Evolutionary conservation across 208 protist genomes (phyloP).

Genomic region (Trypanosomatidae sp.): DNA sequence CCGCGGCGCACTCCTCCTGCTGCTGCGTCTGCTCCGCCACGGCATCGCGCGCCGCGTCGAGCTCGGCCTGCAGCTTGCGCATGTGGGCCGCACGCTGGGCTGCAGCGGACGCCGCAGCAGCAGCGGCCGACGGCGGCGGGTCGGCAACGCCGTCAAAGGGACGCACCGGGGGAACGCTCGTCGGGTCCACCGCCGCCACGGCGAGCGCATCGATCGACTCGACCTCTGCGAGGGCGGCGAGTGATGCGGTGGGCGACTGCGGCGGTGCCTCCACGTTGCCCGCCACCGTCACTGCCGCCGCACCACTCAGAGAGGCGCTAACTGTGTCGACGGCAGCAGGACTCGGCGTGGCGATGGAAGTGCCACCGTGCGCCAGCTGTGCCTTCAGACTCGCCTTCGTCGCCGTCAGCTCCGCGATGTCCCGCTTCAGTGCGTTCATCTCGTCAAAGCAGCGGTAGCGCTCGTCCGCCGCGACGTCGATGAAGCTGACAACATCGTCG

Average conservation of each 20-base stretch:
- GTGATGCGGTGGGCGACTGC: conserved; percentile 4
- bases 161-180: no score
- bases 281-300: background rate
- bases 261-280: background rate
- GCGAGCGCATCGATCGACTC: conserved; percentile 15
- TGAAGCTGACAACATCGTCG: conserved; percentile 47
- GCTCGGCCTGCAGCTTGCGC: conserved; percentile 14
- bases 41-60: conserved; percentile 26
- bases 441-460: conserved; percentile 60
- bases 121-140: no score
- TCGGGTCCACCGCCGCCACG: no score
- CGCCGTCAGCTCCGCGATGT: conserved; percentile 32
- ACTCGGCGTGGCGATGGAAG: no score
- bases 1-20: conserved; percentile 13
- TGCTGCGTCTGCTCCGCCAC: conserved; percentile 27
- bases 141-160: no score
- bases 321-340: no score
- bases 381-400: conserved; percentile 28
- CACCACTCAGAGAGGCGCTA: no score
- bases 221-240: conserved; percentile 8
- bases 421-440: conserved; percentile 48
- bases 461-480: conserved; percentile 39
- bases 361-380: no score
- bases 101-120: background rate
- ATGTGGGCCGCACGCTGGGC: conserved; percentile 5